Percentiles rank a stretch among this genome's conserved stretches.
These are phyloP conservation scores for Hypomyces perniciosus DNA, from an alignment of 2,329 filamentous ascomycete genomes.

Conservation along the genomic window DNA sequence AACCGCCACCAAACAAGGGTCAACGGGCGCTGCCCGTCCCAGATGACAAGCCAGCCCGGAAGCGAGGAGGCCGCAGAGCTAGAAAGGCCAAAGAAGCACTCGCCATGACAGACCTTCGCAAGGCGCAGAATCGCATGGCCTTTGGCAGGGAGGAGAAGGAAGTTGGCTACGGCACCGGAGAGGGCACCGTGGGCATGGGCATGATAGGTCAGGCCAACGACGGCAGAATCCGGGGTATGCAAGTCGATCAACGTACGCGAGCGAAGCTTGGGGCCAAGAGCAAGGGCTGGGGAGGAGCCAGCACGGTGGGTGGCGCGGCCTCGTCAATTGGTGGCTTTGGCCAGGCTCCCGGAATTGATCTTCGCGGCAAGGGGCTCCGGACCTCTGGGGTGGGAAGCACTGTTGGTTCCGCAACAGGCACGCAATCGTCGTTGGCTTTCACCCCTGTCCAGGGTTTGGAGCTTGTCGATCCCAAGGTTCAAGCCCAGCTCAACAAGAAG, in stretches of 20 bases:
- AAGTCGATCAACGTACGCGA: constrained; percentile 88
- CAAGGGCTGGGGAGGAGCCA: constrained; percentile 83
- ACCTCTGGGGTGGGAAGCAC: constrained; percentile 74
- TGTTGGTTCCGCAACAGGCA: constrained; percentile 57
- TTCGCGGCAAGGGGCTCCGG: constrained; percentile 73
- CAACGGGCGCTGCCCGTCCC: constrained; percentile 81
- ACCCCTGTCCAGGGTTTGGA: constrained; percentile 93
- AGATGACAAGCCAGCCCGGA: constrained; percentile 89
- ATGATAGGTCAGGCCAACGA: constrained; percentile 91
- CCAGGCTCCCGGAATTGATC: constrained; percentile 57
- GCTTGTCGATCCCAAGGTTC: constrained; percentile 86
- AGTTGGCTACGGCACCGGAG: constrained; percentile 81
- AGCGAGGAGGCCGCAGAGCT: constrained; percentile 83
- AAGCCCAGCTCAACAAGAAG: constrained; percentile 83
- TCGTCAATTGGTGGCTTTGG: constrained; percentile 78
- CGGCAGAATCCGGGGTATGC: constrained; percentile 79
- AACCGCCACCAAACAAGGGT: constrained; percentile 85
- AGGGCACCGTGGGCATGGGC: constrained; percentile 79
- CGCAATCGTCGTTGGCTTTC: constrained; percentile 82
- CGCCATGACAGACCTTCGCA: constrained; percentile 93
- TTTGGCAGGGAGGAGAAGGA: constrained; percentile 96
- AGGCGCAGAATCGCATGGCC: constrained; percentile 91
- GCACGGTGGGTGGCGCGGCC: constrained; percentile 59
- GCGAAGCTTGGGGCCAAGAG: constrained; percentile 94
- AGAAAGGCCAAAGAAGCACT: constrained; percentile 94